Evolutionary conservation across 345 rosid genomes (phyloP), one percentile per base, ranked within the genome.

Genomic region (Toxicodendron radicans): DNA sequence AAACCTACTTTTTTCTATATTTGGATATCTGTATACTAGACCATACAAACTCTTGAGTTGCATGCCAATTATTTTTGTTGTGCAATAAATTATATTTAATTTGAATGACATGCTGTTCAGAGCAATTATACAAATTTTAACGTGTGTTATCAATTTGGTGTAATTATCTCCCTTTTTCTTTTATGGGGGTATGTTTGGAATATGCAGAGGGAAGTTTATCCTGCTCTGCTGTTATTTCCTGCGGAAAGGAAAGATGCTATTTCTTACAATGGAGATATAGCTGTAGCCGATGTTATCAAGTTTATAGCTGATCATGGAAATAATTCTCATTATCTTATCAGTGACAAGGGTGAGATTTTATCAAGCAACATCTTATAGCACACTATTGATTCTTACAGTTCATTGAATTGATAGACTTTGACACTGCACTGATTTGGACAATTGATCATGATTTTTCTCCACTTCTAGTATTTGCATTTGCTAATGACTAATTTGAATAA

Each of bases 181-280:
- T 38, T 38, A 38, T 38, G 43, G 43, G 43, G 43, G 43, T 38
- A 38, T 38, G 6, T 38, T 38, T 38, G 60, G 72, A 48, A 35
- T 35, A 17, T 85, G 89, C 94, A 95, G 98, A 86, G 90, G 76
- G 97, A 92, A 77, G 85, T 87, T 62, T 95, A 85, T 89, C 99
- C 99, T 64, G 65, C 92, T 78, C 82, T 95, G 73, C 54, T 90
- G 76, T 79, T 95, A 54, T 95, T 92, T 84, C 99, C 98, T 57
- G 92, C 92, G 16, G 91, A 87, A 75, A 85, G 82, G 68, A 87
- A 86, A 83, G 75, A 76, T 33, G 82, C 84, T 53, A 35, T 89
- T 70, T 72, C 87, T 45, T 95, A 86, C 78, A 79, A 82, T 69
- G 99, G 99, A 73, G 92, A 90, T 72, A 73, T 83, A 54, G 79